Evolutionary conservation across 2,329 filamentous ascomycete species (phyloP).

Genomic region (Westerdykella ornata): DNA sequence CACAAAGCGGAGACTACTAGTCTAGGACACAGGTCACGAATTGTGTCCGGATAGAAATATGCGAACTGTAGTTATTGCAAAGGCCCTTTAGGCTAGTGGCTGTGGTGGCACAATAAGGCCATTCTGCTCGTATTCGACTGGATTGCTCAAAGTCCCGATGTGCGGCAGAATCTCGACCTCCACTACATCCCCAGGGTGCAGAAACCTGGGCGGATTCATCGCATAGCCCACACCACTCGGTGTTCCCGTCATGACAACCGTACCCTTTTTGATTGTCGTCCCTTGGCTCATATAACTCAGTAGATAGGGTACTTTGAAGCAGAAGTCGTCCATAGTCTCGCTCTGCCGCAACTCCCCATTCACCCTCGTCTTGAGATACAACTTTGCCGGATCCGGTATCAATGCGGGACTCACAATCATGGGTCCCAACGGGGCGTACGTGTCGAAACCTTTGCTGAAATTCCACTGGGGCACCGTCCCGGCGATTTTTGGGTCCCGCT

Average conservation of each 20-base stretch:
- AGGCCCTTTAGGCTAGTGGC: neutral
- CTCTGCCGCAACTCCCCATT: conserved; percentile 47
- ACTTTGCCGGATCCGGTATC: conserved; percentile 39
- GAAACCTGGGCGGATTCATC: conserved; percentile 34
- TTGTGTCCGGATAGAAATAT: no score
- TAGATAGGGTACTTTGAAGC: conserved; percentile 43
- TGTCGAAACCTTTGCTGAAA: conserved; percentile 54
- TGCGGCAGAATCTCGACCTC: conserved; percentile 26
- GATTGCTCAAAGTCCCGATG: conserved; percentile 31
- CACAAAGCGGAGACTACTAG: no score
- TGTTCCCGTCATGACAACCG: conserved; percentile 48
- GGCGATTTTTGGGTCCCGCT: conserved; percentile 45
- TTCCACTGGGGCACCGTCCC: conserved; percentile 52
- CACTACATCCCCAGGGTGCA: conserved; percentile 31
- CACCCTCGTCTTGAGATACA: conserved; percentile 43
- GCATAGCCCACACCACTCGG: conserved; percentile 39
- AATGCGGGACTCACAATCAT: conserved; percentile 41
- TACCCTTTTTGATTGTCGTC: conserved; percentile 43
- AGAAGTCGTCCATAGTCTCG: conserved; percentile 44
- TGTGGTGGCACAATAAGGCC: neutral
- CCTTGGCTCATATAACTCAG: conserved; percentile 44
- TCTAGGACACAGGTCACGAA: no score
- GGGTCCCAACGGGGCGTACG: conserved; percentile 49
- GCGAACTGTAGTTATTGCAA: no score
- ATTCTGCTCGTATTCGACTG: conserved; percentile 21